A percentile compares a stretch with the other conserved stretches of the same genome.
These are phyloP conservation scores for Wickerhamiella cacticola DNA, from an alignment of 805 yeast species.

Conservation along the genomic window DNA sequence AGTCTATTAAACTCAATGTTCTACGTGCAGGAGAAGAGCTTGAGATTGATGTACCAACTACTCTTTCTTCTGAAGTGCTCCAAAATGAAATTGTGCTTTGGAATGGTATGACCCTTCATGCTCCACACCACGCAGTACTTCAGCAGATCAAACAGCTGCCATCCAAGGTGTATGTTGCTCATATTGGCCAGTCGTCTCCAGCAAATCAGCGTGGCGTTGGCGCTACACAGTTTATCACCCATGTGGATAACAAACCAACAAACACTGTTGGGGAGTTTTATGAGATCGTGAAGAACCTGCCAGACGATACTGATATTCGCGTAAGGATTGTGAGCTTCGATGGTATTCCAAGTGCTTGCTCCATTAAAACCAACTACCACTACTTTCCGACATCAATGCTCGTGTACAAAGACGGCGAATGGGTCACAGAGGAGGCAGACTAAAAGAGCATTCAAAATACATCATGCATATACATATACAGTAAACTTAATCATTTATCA, in stretches of 20 bases:
- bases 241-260: constrained; percentile 67
- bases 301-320: constrained; percentile 71
- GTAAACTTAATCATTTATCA: no score
- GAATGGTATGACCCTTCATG: constrained; percentile 75
- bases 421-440: not conserved
- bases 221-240: constrained; percentile 76
- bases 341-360: constrained; percentile 73
- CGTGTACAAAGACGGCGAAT: not conserved
- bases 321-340: constrained; percentile 74
- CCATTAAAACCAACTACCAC: constrained; percentile 77
- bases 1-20: constrained; percentile 44
- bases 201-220: constrained; percentile 70
- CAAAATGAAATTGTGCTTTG: constrained; percentile 63
- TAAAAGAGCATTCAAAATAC: not conserved
- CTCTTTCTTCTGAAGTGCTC: constrained; percentile 42
- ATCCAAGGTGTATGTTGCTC: constrained; percentile 70
- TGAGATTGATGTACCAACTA: constrained; percentile 52
- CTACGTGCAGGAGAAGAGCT: constrained; percentile 60
- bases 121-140: constrained; percentile 87
- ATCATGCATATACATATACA: not conserved
- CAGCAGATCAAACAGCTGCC: constrained; percentile 70
- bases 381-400: constrained; percentile 39
- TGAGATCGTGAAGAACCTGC: constrained; percentile 51
- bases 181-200: constrained; percentile 70
- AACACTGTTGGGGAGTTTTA: constrained; percentile 58